Evolutionary conservation across 2,329 filamentous ascomycete genomes (phyloP), one percentile per base, ranked within the genome.

Genomic region (Dissoconium aciculare): DNA sequence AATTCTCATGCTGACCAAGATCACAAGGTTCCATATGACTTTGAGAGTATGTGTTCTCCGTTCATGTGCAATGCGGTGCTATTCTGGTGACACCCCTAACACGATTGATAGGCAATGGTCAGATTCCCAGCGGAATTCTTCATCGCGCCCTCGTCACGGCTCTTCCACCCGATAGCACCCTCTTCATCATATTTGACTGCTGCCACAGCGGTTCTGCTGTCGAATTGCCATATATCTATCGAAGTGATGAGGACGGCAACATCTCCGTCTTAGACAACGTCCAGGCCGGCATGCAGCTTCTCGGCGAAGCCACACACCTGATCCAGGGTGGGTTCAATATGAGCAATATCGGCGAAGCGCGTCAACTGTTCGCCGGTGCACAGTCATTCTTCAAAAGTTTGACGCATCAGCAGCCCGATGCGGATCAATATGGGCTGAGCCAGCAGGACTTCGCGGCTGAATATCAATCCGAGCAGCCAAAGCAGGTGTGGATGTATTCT

Each of bases 131-230:
- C 42, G 62, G 61, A 10, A 54, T 58, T 35, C 50, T 71, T 11
- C 68, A 73, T 43, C 53, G 60, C 27, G 57, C 59, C 28, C 59
- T 71, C 6, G 63, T 72, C 11, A 63, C 63, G 1, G 51, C 54
- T 1, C 55, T 73, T 49, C 59, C 65, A 13, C 58, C 64, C 0
- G 56, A 52, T 9, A 64, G 61, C 38, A 63, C 63, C 1, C 54
- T 71, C 10, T 69, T 67, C 44, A 60, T 70, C 39, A 51, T 74
- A 15, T 64, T 74, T 42, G 70, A 74, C 46, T 74, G 69, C 50
- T 74, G 70, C 43, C 70, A 74, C 47, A 69, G 64, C 2, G 69
- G 69, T 16, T 70, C 67, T 1, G 69, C 67, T 0, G 57, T 70
- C 24, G 69, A 73, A 35, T 50, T 74, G 2, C 69, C 70, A 0